These are phyloP conservation scores for Gillenia trifoliata DNA, from an alignment of 306 rosid genomes.

Conservation along the genomic window DNA sequence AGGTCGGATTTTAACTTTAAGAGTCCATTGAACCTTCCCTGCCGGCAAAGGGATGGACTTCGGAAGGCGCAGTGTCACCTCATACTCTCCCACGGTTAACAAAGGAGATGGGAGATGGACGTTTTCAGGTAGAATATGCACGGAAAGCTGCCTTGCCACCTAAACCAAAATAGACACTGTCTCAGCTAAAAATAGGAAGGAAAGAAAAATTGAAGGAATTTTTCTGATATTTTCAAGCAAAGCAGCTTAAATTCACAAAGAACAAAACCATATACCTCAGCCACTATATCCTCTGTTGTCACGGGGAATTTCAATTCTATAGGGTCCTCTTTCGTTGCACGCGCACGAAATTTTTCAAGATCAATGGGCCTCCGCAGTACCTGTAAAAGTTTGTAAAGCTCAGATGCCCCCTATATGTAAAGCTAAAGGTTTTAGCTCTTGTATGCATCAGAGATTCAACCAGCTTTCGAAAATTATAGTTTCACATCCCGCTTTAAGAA, in stretches of 20 bases:
- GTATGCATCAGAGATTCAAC: background rate
- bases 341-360: constrained; percentile 36
- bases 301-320: constrained; percentile 62
- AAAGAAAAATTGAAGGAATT: background rate
- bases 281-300: constrained; percentile 57
- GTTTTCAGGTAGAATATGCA: constrained; percentile 58
- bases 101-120: constrained; percentile 54
- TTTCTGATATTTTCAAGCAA: too few relatives aligned
- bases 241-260: background rate
- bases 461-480: background rate
- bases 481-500: background rate
- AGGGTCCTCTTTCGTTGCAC: constrained; percentile 70
- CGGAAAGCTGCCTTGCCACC: constrained; percentile 79
- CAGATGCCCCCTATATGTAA: background rate
- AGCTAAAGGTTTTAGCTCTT: background rate
- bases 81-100: constrained; percentile 64
- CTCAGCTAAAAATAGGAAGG: background rate
- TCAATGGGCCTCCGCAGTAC: constrained; percentile 69
- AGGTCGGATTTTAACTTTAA: constrained; percentile 67
- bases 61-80: constrained; percentile 77
- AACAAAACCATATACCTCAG: constrained; percentile 57
- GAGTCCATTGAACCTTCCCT: constrained; percentile 73
- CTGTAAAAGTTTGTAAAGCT: constrained; percentile 28
- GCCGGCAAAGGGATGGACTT: constrained; percentile 76
- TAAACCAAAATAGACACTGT: constrained; percentile 17